Evolutionary conservation across 176 grass and related monocot genomes (phyloP).

Genomic region (Phyllostachys edulis): DNA sequence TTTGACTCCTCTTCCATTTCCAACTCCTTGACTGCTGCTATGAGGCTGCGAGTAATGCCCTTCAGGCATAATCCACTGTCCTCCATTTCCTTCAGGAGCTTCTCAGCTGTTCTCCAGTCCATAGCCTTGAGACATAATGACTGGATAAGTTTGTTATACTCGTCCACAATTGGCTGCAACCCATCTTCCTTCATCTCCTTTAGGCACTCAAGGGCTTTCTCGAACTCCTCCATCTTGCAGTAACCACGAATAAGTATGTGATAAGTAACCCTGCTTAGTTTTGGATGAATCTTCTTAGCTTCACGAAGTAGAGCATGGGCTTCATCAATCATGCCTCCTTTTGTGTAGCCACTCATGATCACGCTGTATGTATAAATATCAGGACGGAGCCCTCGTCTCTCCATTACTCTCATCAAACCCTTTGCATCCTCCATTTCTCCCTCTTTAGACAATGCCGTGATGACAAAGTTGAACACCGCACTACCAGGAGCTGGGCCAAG

Average conservation of each 20-base stretch:
- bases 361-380: slow-evolving; percentile 90
- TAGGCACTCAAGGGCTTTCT: slow-evolving; percentile 79
- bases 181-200: slow-evolving; percentile 91
- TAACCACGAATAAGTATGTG: slow-evolving; percentile 91
- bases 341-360: slow-evolving; percentile 80
- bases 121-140: slow-evolving; percentile 86
- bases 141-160: slow-evolving; percentile 88
- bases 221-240: slow-evolving; percentile 88
- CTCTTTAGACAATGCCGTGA: slow-evolving; percentile 67
- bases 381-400: slow-evolving; percentile 60
- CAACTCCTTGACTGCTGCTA: slow-evolving; percentile 86
- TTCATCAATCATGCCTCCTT: slow-evolving; percentile 79
- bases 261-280: slow-evolving; percentile 63
- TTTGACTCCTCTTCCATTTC: slow-evolving; percentile 64
- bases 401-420: slow-evolving; percentile 64
- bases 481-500: slow-evolving; percentile 68
- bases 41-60: slow-evolving; percentile 63
- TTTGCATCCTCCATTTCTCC: slow-evolving; percentile 78
- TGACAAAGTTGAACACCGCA: slow-evolving; percentile 82
- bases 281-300: slow-evolving; percentile 67
- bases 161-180: slow-evolving; percentile 76
- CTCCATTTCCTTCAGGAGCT: slow-evolving; percentile 79
- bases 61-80: slow-evolving; percentile 60
- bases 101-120: slow-evolving; percentile 81
- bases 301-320: slow-evolving; percentile 66